Evolutionary conservation across 305 asterid species (phyloP), one percentile per base, ranked within the genome.

Genomic region (Ruellia speciosa): DNA sequence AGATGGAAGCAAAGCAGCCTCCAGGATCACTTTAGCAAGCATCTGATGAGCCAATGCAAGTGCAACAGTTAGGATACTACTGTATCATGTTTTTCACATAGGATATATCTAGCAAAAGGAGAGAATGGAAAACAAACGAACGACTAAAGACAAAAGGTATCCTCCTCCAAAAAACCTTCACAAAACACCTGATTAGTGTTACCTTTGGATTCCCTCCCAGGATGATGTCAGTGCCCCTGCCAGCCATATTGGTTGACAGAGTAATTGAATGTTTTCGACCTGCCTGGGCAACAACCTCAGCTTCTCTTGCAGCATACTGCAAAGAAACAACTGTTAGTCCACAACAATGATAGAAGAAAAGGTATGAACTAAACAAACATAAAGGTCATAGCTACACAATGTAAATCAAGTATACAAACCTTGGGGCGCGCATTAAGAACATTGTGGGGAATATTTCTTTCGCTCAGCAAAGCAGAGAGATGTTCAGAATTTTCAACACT

Each of bases 201-300:
- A 75, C 99, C 96, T 93, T 93, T 16, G 99, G 99, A 73, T 93
- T 93, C 69, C 99, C 99, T 76, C 99, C 99, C 9, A 93, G 83
- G 72, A 93, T 93, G 66, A 93, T 93, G 74, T 93, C 99, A 73
- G 99, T 86, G 55, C 99, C 97, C 74, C 99, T 77, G 54, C 99
- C 99, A 64, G 99, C 99, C 99, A 93, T 93, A 74, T 93, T 93
- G 10, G 99, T 88, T 55, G 99, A 88, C 74, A 93, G 72, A 72
- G 99, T 93, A 72, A 93, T 93, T 66, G 96, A 97, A 71, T 79
- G 61, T 73, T 88, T 88, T 70, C 97, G 80, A 69, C 99, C 99
- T 20, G 99, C 99, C 79, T 93, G 99, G 52, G 99, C 96, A 35
- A 93, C 88, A 73, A 78, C 83, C 68, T 93, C 95, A 64, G 99